Base-by-base conservation (phyloP, 108 stramenopile genomes). In the Cyclotella sp. region DNA sequence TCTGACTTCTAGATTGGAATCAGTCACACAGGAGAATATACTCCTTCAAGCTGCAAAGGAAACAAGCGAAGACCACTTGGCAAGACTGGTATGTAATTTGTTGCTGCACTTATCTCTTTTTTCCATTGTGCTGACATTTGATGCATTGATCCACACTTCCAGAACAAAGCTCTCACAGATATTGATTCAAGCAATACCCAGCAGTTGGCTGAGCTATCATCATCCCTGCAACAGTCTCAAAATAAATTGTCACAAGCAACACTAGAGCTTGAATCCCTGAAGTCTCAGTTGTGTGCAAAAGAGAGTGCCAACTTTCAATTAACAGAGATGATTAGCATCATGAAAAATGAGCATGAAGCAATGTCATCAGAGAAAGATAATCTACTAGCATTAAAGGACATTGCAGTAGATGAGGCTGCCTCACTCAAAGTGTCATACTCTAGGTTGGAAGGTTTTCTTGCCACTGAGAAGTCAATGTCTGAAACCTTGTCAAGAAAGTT, bases 201-300 rank as follows among this genome's bases (percentile, higher is more conserved):
- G 60, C 39, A 62, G 15, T 62, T 62, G 29, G 22, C n/a, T 12
- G 55, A 55, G 22, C 22, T 55, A 12, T 55, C 55, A 55, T 21
- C 22, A 55, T 55, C 55, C 3, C 8, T 55, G 19, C 55, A 55
- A 24, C 60, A 40, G 60, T 62, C 60, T 39, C 60, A 62, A 39
- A 30, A 62, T 19, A 13, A 62, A 18, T n/a, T 62, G 39, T 62
- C 39, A 2, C 11, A 34, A 55, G 19, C 55, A 24, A 55, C 22
- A 24, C 55, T 24, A 24, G 55, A 55, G 22, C 11, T 22, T 22
- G 55, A 55, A 24, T 55, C 55, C 24, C 8, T 55, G 11, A 55
- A 24, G 24, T 1, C 55, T 12, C 21, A 55, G 24, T 24, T 24
- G 8, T 12, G 22, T 3, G 22, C 1, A 8, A 55, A 55, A 26